Base-by-base conservation (phyloP, 2,329 filamentous ascomycete species). In the Penicillium janthinellum region DNA sequence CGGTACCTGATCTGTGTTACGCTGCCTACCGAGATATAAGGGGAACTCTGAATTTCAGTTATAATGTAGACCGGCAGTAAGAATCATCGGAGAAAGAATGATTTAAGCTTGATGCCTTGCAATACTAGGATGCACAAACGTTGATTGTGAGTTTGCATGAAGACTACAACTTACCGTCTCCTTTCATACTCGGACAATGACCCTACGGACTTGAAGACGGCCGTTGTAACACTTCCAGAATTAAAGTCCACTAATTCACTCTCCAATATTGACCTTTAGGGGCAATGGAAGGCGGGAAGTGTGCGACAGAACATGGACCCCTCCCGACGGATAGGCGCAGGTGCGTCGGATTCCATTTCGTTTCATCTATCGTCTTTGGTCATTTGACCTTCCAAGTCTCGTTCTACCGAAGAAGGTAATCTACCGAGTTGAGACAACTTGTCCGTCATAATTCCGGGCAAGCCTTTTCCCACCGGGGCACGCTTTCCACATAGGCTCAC, bases 1-100 rank as follows among this genome's bases (percentile, higher is more conserved):
- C 58, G 57, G 63, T 67, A 60, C 66, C 65, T 67, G 65, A 64
- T 62, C 42, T 58, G 65, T 68, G 54, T 53, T 47, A 68, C 66
- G 56, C 45, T 61, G 49, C 37, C 59, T 44, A 41, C 52, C 45
- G 44, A 57, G 12, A 58, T 47, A 45, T 15, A 56, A 62, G 49
- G 55, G 56, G 48, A 56, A 34, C 38, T 61, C 51, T 58, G 34
- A 51, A 7, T 17, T 47, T 48, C 47, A 20, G 62, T 67, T 68
- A 35, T 5, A 51, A 58, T 59, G 42, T 47, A 51, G 60, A 57
- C 64, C 42, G 45, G 58, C 59, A 38, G 54, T 35, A 35, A 59
- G 45, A 44, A 37, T 38, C 41, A 12, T 64, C 59, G 60, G 63
- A 63, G 58, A 60, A 62, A 57, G 8, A 54, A 31, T 56, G 52